Percentiles rank a stretch among this genome's conserved stretches.
Evolutionary conservation across 2,329 filamentous ascomycete genomes (phyloP).

Genomic region (Ophiosphaerella korrae): DNA sequence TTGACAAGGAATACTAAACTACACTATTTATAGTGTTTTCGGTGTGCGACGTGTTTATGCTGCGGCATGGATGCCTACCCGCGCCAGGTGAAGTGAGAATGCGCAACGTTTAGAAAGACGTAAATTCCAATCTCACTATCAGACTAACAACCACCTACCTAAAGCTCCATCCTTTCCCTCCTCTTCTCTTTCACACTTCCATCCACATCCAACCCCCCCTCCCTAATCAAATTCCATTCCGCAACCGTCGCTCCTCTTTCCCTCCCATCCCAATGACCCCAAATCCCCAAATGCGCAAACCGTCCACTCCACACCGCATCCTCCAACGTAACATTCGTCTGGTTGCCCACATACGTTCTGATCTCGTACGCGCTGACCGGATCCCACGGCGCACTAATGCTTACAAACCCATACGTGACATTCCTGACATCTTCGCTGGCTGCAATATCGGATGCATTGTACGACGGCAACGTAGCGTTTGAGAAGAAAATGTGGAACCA

Average conservation of each 20-base stretch:
- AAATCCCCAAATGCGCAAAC: conserved; percentile 55
- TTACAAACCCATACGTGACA: conserved; percentile 31
- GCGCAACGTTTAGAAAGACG: no score
- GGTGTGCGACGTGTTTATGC: no score
- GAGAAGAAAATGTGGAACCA: conserved; percentile 62
- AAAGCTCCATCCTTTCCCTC: background rate
- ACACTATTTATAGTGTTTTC: no score
- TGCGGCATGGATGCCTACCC: no score
- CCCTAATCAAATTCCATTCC: conserved; percentile 54
- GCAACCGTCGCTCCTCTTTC: conserved; percentile 58
- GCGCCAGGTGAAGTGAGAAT: no score
- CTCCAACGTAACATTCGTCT: conserved; percentile 51
- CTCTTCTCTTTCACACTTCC: background rate
- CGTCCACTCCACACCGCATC: conserved; percentile 49
- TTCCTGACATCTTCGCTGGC: conserved; percentile 15
- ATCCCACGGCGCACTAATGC: conserved; percentile 51
- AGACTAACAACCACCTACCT: background rate
- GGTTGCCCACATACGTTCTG: conserved; percentile 50
- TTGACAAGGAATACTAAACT: no score
- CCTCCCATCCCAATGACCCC: conserved; percentile 49
- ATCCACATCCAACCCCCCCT: conserved; percentile 3
- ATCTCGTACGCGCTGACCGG: conserved; percentile 43
- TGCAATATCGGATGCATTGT: conserved; percentile 5
- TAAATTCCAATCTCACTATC: no score
- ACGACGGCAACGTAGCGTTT: conserved; percentile 50